A percentile compares a stretch with the other conserved stretches of the same genome.
Conservation (phyloP, 2,329 filamentous ascomycete species). For the Microcera coccophila region DNA sequence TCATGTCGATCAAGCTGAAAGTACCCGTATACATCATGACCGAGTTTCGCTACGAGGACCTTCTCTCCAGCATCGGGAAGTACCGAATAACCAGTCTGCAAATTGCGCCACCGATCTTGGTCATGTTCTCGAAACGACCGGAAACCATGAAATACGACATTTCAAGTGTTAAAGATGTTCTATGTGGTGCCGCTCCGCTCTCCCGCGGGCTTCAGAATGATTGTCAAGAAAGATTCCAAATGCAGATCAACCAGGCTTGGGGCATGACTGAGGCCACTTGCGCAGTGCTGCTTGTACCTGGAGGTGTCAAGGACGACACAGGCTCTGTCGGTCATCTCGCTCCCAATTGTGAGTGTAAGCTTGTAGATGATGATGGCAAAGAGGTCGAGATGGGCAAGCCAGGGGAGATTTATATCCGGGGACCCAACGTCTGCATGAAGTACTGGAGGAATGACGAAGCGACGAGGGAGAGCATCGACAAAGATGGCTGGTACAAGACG, state of each 20-base stretch:
- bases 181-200: slow-evolving; percentile 53
- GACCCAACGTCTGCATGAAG: slow-evolving; percentile 55
- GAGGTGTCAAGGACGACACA: slow-evolving; percentile 33
- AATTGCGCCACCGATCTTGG: slow-evolving; percentile 55
- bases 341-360: slow-evolving; percentile 51
- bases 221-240: slow-evolving; percentile 40
- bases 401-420: slow-evolving; percentile 52
- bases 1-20: slow-evolving; percentile 41
- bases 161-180: slow-evolving; percentile 43
- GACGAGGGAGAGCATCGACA: slow-evolving; percentile 47
- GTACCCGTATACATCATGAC: slow-evolving; percentile 55
- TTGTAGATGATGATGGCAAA: slow-evolving; percentile 50
- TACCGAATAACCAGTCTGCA: slow-evolving; percentile 52
- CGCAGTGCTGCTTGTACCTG: slow-evolving; percentile 41
- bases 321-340: slow-evolving; percentile 50
- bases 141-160: slow-evolving; percentile 51
- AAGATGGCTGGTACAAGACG: slow-evolving; percentile 56
- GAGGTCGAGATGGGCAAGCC: slow-evolving; percentile 46
- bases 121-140: slow-evolving; percentile 57
- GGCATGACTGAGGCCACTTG: slow-evolving; percentile 57
- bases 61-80: slow-evolving; percentile 47
- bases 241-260: slow-evolving; percentile 51
- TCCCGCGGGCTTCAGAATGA: slow-evolving; percentile 41
- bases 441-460: slow-evolving; percentile 57
- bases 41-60: slow-evolving; percentile 51